These are phyloP conservation scores for Exophiala sp. DNA, from an alignment of 2,329 filamentous ascomycete genomes.

Conservation along the genomic window DNA sequence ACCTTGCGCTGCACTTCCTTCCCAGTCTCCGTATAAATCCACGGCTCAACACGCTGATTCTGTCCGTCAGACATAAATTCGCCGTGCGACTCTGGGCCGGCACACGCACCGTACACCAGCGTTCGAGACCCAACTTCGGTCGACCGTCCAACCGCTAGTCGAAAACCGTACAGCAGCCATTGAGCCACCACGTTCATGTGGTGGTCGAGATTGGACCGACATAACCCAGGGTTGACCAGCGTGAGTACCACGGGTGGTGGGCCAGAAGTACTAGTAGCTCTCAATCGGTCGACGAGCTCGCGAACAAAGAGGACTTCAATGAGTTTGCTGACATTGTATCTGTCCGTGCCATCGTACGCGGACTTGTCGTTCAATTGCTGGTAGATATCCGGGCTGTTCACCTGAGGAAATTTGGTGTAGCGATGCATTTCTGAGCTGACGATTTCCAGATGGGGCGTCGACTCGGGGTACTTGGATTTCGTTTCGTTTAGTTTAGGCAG, in stretches of 20 bases:
- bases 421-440: constrained; percentile 28
- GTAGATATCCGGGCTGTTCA: constrained; percentile 20
- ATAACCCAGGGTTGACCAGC: constrained; percentile 29
- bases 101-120: constrained; percentile 22
- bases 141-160: constrained; percentile 17
- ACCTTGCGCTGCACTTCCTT: constrained; percentile 36
- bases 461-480: constrained; percentile 14
- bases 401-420: constrained; percentile 23
- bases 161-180: constrained; percentile 4
- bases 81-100: constrained; percentile 14
- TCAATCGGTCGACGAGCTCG: constrained; percentile 18
- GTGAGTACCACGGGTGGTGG: constrained; percentile 24
- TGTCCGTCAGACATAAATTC: constrained; percentile 20
- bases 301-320: constrained; percentile 26
- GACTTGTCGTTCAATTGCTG: constrained; percentile 14
- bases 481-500: constrained; percentile 27
- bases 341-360: constrained; percentile 3
- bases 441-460: constrained; percentile 25
- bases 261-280: not conserved
- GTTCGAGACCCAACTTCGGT: constrained; percentile 25
- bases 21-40: constrained; percentile 41
- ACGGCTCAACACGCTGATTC: constrained; percentile 30
- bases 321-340: constrained; percentile 25
- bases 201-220: constrained; percentile 20
- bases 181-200: not conserved